Percentiles rank a stretch among this genome's conserved stretches.
phyloP scores from a whole-genome alignment of 2,329 filamentous ascomycete species.

The Anthostomella pinea region DNA sequence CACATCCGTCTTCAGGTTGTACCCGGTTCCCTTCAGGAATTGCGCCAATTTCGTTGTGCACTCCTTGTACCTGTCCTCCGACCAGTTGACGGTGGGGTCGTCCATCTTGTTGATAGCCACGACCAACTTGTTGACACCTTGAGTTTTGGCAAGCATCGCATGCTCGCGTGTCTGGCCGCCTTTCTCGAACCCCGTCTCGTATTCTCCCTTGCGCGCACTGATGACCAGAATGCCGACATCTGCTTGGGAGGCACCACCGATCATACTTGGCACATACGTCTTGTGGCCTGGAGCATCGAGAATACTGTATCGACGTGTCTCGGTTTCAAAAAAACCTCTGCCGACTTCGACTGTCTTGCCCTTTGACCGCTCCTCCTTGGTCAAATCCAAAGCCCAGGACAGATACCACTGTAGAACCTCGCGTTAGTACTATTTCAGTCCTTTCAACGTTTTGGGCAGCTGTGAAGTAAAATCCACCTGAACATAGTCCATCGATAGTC shows the following conservation, averaged over 20 bases:
- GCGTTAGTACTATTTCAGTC: no score
- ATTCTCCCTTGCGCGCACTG: slow-evolving; percentile 94
- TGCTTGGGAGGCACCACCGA: slow-evolving; percentile 88
- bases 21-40: slow-evolving; percentile 90
- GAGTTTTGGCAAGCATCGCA: slow-evolving; percentile 95
- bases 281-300: slow-evolving; percentile 97
- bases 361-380: slow-evolving; percentile 92
- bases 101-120: slow-evolving; percentile 99
- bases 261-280: slow-evolving; percentile 98
- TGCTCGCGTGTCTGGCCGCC: slow-evolving; percentile 97
- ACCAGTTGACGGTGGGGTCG: slow-evolving; percentile 94
- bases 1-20: slow-evolving; percentile 90
- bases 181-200: slow-evolving; percentile 95
- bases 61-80: slow-evolving; percentile 86
- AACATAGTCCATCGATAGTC: no score
- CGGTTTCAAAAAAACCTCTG: slow-evolving; percentile 92
- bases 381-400: slow-evolving; percentile 96
- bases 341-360: slow-evolving; percentile 98
- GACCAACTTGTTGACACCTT: slow-evolving; percentile 94
- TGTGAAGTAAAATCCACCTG: no score
- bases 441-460: no score
- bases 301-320: slow-evolving; percentile 94
- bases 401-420: no score
- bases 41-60: slow-evolving; percentile 83
- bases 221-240: slow-evolving; percentile 96